Conservation (phyloP, 345 rosid species). For the Bruguiera gymnorhiza region DNA sequence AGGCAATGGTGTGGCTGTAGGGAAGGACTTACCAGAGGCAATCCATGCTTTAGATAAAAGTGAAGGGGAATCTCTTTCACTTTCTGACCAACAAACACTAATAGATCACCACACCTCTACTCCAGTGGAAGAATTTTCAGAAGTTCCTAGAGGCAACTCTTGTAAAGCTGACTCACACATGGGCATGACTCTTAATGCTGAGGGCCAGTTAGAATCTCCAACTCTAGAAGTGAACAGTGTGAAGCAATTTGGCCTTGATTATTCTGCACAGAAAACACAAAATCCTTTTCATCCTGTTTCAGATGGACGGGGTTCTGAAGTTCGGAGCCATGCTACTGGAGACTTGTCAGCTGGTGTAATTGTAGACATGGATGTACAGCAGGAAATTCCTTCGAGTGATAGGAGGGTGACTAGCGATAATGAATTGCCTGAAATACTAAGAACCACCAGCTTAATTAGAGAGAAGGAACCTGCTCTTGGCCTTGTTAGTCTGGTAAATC, state of each 20-base stretch:
- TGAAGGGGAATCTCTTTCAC: constrained; percentile 26
- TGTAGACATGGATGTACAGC: background rate
- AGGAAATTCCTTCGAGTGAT: constrained; percentile 11
- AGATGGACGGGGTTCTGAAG: too few species aligned
- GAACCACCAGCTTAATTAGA: constrained; percentile 15
- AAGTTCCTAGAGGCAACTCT: constrained; percentile 16
- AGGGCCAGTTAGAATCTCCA: constrained; percentile 5
- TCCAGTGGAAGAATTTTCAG: constrained; percentile 18
- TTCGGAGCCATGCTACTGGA: too few species aligned
- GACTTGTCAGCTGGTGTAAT: too few species aligned
- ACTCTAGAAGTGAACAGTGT: background rate
- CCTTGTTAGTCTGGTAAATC: constrained; percentile 7
- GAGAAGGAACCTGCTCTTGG: constrained; percentile 29
- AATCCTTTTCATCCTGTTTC: too few species aligned
- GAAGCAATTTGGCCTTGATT: constrained; percentile 15
- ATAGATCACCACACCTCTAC: constrained; percentile 23
- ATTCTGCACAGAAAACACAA: background rate
- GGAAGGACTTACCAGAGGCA: constrained; percentile 17
- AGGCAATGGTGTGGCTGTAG: constrained; percentile 22
- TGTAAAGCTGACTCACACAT: constrained; percentile 23
- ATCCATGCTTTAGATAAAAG: constrained; percentile 2
- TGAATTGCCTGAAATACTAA: constrained; percentile 24
- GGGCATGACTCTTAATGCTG: constrained; percentile 11
- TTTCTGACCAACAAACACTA: constrained; percentile 23
- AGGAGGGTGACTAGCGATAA: constrained; percentile 22